phyloP scores from a whole-genome alignment of 768 basidiomycete species.

The Pulveroboletus sp. region DNA sequence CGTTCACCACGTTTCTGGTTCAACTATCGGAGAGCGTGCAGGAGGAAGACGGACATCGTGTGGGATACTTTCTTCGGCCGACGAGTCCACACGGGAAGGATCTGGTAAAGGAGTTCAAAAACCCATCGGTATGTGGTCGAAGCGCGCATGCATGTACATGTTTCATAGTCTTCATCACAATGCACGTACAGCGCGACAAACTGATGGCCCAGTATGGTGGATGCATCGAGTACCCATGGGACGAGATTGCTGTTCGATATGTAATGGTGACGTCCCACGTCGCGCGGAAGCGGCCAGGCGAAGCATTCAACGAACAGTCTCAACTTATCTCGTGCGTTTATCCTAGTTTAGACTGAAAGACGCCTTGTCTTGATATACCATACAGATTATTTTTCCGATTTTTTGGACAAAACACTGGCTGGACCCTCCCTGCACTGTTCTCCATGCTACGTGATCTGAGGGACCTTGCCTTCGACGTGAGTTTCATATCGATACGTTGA shows the following conservation, averaged over 20 bases:
- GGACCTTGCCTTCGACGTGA: constrained; percentile 82
- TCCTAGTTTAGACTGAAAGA: background rate
- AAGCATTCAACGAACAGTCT: constrained; percentile 81
- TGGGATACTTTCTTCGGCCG: constrained; percentile 74
- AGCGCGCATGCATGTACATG: background rate
- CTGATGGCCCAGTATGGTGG: constrained; percentile 44
- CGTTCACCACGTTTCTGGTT: constrained; percentile 58
- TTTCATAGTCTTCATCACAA: constrained; percentile 25
- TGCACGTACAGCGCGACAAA: constrained; percentile 30
- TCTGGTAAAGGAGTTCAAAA: constrained; percentile 68
- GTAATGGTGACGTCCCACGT: constrained; percentile 71
- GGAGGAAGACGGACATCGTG: constrained; percentile 62
- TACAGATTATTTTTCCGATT: constrained; percentile 73
- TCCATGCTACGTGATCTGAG: constrained; percentile 78
- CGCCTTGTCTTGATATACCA: background rate
- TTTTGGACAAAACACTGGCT: constrained; percentile 78
- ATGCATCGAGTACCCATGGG: constrained; percentile 73
- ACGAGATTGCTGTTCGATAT: constrained; percentile 83
- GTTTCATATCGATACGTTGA: constrained; percentile 8
- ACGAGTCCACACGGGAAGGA: constrained; percentile 77
- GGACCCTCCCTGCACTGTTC: constrained; percentile 84
- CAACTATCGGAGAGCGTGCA: constrained; percentile 61
- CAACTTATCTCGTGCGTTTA: constrained; percentile 68
- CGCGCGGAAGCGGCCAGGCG: constrained; percentile 60
- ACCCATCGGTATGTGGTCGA: constrained; percentile 41